A percentile compares a stretch with the other conserved stretches of the same genome.
Evolutionary conservation across 2,329 filamentous ascomycete species (phyloP).

Genomic region (Neoscytalidium dimidiatum): DNA sequence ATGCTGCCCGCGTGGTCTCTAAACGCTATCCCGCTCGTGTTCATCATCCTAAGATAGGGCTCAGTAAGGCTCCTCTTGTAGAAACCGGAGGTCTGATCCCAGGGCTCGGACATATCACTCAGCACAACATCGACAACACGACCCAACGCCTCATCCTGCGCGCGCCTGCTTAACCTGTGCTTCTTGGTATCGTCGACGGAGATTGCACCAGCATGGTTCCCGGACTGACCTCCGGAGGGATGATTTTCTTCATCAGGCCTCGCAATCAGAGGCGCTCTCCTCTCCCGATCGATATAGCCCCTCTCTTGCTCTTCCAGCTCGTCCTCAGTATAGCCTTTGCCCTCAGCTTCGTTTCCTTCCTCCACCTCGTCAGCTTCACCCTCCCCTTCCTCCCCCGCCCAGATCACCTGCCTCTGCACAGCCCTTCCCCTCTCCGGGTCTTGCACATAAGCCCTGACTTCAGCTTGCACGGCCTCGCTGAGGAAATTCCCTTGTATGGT

Average conservation of each 20-base stretch:
- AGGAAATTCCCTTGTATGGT: constrained; percentile 95
- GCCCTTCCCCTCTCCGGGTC: constrained; percentile 62
- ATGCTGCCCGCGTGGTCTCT: constrained; percentile 92
- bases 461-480: constrained; percentile 68
- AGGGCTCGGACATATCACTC: constrained; percentile 99
- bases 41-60: constrained; percentile 98
- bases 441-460: constrained; percentile 75
- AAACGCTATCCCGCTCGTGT: constrained; percentile 86
- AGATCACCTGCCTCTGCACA: constrained; percentile 30
- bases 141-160: constrained; percentile 45
- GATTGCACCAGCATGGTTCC: neutral
- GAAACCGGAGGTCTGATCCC: constrained; percentile 77
- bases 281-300: constrained; percentile 69
- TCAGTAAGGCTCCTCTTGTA: constrained; percentile 90
- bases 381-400: constrained; percentile 27
- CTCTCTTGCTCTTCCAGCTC: constrained; percentile 38
- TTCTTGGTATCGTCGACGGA: no score
- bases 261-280: constrained; percentile 41
- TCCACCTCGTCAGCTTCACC: constrained; percentile 43
- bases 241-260: constrained; percentile 26
- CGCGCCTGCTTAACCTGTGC: constrained; percentile 32
- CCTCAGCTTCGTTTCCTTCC: constrained; percentile 43
- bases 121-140: constrained; percentile 85
- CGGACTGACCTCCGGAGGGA: constrained; percentile 12
- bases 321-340: constrained; percentile 32